Evolutionary conservation across 1,284 basidiomycete genomes (phyloP).

Genomic region (Meripilus lineatus): DNA sequence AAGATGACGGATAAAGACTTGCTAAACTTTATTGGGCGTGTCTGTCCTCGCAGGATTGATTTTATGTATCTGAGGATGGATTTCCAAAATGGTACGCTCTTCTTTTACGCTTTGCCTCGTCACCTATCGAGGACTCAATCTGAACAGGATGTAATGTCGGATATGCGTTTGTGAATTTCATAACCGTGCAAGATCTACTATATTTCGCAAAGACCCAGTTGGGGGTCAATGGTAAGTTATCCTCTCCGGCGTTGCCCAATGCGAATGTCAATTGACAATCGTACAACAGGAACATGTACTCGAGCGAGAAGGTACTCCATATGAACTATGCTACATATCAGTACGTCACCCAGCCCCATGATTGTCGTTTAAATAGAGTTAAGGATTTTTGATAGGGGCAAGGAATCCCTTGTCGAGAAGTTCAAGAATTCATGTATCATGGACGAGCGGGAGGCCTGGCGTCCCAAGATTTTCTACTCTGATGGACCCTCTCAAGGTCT

Average conservation of each 20-base stretch:
- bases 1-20: conserved; percentile 81
- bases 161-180: conserved; percentile 86
- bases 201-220: conserved; percentile 68
- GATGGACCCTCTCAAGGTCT: conserved; percentile 67
- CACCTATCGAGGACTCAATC: background rate
- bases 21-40: conserved; percentile 60
- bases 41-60: conserved; percentile 68
- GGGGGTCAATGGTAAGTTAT: conserved; percentile 63
- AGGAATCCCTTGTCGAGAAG: conserved; percentile 81
- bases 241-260: conserved; percentile 7
- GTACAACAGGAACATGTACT: conserved; percentile 72
- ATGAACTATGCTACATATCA: conserved; percentile 88
- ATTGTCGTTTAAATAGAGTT: background rate
- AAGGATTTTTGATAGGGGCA: conserved; percentile 49
- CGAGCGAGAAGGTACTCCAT: conserved; percentile 80
- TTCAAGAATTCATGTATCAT: conserved; percentile 84
- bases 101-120: conserved; percentile 3
- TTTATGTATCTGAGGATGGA: conserved; percentile 86
- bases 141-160: conserved; percentile 77
- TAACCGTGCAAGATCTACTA: conserved; percentile 69
- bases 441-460: conserved; percentile 77
- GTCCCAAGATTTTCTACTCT: conserved; percentile 82
- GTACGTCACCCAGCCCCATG: conserved; percentile 35
- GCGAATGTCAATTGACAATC: too few species aligned
- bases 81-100: conserved; percentile 64